These are phyloP conservation scores for Leucoagaricus sp. DNA, from an alignment of 1,284 basidiomycete species.

Conservation along the genomic window DNA sequence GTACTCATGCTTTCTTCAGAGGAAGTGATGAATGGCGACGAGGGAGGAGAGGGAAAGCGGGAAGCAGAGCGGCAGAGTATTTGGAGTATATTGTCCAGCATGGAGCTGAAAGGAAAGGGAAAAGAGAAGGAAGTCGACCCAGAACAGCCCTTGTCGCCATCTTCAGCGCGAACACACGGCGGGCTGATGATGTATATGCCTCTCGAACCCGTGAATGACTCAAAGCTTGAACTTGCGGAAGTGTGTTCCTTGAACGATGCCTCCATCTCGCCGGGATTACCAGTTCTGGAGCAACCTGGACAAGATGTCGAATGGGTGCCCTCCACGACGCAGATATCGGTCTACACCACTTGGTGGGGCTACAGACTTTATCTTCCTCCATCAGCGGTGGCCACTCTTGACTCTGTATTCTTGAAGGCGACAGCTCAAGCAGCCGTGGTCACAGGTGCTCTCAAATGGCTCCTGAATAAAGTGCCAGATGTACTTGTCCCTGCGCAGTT, in stretches of 20 bases:
- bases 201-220: conserved; percentile 58
- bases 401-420: conserved; percentile 61
- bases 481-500: conserved; percentile 60
- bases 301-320: conserved; percentile 64
- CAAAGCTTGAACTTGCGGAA: conserved; percentile 66
- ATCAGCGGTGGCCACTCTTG: conserved; percentile 65
- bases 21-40: conserved; percentile 52
- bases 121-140: conserved; percentile 17
- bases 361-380: conserved; percentile 75
- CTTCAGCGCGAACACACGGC: conserved; percentile 31
- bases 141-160: conserved; percentile 19
- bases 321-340: conserved; percentile 65
- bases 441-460: conserved; percentile 69
- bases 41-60: conserved; percentile 23
- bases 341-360: conserved; percentile 81
- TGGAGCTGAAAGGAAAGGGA: conserved; percentile 35
- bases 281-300: conserved; percentile 13
- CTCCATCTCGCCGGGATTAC: conserved; percentile 25
- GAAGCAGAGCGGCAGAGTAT: conserved; percentile 49
- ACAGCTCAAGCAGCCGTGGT: conserved; percentile 74
- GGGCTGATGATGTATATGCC: conserved; percentile 77
- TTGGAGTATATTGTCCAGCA: conserved; percentile 56
- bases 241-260: conserved; percentile 51
- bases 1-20: conserved; percentile 53
- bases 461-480: conserved; percentile 64